A percentile compares a stretch with the other conserved stretches of the same genome.
These are phyloP conservation scores for Cladosporium sp. DNA, from an alignment of 2,329 filamentous ascomycete species.

Conservation along the genomic window DNA sequence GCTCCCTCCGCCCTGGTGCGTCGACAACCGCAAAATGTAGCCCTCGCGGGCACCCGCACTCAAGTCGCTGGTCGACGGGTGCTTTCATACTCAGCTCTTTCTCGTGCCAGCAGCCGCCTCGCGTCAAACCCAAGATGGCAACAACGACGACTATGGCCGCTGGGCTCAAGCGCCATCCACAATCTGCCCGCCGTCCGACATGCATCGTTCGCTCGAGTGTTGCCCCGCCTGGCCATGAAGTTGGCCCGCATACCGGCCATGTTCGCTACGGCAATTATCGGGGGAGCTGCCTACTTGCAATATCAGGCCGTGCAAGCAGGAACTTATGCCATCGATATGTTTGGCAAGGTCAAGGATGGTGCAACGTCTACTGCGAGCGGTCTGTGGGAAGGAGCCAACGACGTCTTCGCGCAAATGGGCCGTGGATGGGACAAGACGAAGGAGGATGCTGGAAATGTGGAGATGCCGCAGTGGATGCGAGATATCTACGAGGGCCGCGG, in stretches of 20 bases:
- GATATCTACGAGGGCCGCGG: conserved; percentile 45
- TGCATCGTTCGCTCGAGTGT: conserved; percentile 58
- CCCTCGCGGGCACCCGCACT: conserved; percentile 16
- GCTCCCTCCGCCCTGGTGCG: conserved; percentile 46
- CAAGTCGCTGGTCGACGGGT: conserved; percentile 18
- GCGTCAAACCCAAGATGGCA: conserved; percentile 19
- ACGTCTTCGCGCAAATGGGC: conserved; percentile 70
- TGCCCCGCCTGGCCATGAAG: conserved; percentile 88
- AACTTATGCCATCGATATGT: conserved; percentile 69
- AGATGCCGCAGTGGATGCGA: conserved; percentile 69
- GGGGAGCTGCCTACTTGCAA: conserved; percentile 84
- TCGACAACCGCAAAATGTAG: conserved; percentile 27
- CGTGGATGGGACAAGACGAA: conserved; percentile 79
- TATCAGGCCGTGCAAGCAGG: conserved; percentile 85
- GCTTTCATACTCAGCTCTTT: conserved; percentile 22
- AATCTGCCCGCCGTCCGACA: conserved; percentile 62
- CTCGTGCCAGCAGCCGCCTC: conserved; percentile 15
- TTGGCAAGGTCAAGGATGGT: conserved; percentile 65
- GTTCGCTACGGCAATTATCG: conserved; percentile 82
- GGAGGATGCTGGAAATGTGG: conserved; percentile 46
- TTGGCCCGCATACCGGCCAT: conserved; percentile 82
- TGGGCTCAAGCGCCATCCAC: conserved; percentile 72
- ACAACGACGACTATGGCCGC: conserved; percentile 62
- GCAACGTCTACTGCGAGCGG: conserved; percentile 62
- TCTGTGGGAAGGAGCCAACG: conserved; percentile 65